phyloP scores from a whole-genome alignment of 2,329 filamentous ascomycete genomes.

The Epichloe gansuensis region DNA sequence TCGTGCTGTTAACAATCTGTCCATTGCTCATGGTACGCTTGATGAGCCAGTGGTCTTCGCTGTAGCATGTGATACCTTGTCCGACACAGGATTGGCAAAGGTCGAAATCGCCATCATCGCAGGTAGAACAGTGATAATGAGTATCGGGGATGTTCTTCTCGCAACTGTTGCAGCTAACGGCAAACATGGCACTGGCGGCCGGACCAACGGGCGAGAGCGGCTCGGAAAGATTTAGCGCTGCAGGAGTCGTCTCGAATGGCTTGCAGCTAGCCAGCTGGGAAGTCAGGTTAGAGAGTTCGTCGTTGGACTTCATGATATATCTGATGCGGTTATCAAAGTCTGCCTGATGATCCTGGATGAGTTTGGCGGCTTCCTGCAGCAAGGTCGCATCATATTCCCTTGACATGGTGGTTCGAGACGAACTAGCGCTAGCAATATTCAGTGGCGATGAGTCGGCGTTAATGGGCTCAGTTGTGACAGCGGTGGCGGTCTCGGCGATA shows the following conservation, averaged over 20 bases:
- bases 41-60: slow-evolving; percentile 81
- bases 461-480: not conserved
- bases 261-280: slow-evolving; percentile 2
- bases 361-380: slow-evolving; percentile 17
- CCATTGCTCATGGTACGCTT: slow-evolving; percentile 76
- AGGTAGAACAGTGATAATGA: slow-evolving; percentile 92
- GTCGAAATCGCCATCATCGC: slow-evolving; percentile 89
- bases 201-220: not conserved
- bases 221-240: not conserved
- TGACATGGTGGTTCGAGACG: slow-evolving; percentile 12
- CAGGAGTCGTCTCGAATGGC: not conserved
- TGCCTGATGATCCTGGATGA: slow-evolving; percentile 12
- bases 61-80: slow-evolving; percentile 63
- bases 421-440: not conserved
- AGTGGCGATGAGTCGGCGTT: slow-evolving; percentile 9
- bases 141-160: slow-evolving; percentile 63
- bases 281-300: slow-evolving; percentile 6
- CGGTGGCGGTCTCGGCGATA: slow-evolving; percentile 20
- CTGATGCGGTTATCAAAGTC: slow-evolving; percentile 17
- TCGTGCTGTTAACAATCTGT: slow-evolving; percentile 71
- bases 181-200: slow-evolving; percentile 36
- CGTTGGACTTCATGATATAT: slow-evolving; percentile 15
- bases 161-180: slow-evolving; percentile 91
- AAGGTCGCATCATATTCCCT: slow-evolving; percentile 16
- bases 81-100: slow-evolving; percentile 73